Evolutionary conservation across 139 green algal species (phyloP).

Genomic region (Coccomyxa sp.): DNA sequence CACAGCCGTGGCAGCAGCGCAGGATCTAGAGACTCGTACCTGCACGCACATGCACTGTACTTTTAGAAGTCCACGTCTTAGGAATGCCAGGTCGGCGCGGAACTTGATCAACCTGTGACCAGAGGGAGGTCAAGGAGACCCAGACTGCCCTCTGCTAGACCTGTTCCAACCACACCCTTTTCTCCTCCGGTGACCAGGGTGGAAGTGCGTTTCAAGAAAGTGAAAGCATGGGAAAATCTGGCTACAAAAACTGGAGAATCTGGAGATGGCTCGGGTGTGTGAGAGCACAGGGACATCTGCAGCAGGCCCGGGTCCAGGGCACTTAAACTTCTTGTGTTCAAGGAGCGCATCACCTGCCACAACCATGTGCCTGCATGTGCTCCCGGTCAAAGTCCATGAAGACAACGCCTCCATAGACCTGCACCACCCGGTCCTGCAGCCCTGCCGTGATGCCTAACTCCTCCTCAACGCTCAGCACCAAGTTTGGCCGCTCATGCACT

Average conservation of each 20-base stretch:
- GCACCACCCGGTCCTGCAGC: conserved; percentile 80
- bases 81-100: background rate
- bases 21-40: conserved; percentile 48
- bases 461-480: conserved; percentile 74
- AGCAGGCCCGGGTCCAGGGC: no score
- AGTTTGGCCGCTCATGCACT: conserved; percentile 37
- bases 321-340: no score
- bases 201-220: no score
- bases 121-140: no score
- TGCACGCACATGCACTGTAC: background rate
- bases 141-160: no score
- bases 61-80: no score
- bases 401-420: conserved; percentile 85
- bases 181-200: no score
- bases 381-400: conserved; percentile 72
- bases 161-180: no score
- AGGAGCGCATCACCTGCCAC: conserved; percentile 14
- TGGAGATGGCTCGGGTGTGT: no score
- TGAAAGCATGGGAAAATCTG: no score
- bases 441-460: conserved; percentile 85
- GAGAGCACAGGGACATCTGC: no score
- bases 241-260: no score
- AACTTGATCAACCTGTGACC: background rate
- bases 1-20: conserved; percentile 58
- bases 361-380: conserved; percentile 25